Conservation (phyloP, 1,139 yeast species). For the Pichia inconspicua region DNA sequence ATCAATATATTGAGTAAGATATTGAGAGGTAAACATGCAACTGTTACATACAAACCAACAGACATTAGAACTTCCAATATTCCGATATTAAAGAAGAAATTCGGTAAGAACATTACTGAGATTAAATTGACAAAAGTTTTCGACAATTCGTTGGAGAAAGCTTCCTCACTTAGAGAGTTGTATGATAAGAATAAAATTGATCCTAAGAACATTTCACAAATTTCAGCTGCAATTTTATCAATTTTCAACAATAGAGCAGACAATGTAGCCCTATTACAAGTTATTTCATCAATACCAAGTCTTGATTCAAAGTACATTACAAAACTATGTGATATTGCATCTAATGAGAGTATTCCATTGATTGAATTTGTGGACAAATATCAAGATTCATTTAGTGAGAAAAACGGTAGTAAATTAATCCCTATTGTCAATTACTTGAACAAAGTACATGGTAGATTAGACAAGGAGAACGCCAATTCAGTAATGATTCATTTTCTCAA, state of each 20-base stretch:
- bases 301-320: constrained; percentile 3
- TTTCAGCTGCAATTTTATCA: background rate
- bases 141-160: too few species aligned
- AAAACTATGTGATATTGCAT: constrained; percentile 3
- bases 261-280: constrained; percentile 3
- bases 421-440: constrained; percentile 3
- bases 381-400: constrained; percentile 5
- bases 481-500: constrained; percentile 9
- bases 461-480: constrained; percentile 5
- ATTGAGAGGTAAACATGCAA: background rate
- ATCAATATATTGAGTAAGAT: constrained; percentile 1
- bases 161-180: background rate
- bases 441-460: constrained; percentile 1
- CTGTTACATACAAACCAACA: constrained; percentile 1
- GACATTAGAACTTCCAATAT: background rate
- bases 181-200: background rate
- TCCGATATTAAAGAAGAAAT: background rate
- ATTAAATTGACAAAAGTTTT: background rate
- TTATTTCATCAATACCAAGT: constrained; percentile 6
- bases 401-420: constrained; percentile 1
- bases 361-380: constrained; percentile 7
- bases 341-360: background rate
- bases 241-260: constrained; percentile 2
- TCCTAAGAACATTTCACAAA: background rate
- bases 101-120: background rate